These are phyloP conservation scores for Rachicladosporium sp. DNA, from an alignment of 2,329 filamentous ascomycete species.

Conservation along the genomic window DNA sequence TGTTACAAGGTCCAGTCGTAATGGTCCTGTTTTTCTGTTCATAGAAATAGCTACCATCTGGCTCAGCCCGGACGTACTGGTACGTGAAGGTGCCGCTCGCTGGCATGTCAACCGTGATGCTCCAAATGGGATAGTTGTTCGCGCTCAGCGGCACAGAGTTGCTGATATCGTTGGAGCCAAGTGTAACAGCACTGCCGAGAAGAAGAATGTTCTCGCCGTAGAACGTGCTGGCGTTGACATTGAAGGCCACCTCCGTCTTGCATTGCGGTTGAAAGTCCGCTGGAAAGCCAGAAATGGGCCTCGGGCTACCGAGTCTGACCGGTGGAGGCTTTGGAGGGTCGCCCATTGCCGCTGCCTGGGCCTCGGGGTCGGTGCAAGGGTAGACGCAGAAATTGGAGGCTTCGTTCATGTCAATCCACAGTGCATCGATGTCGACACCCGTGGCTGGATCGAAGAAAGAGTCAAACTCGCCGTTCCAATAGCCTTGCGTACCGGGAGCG, in stretches of 20 bases:
- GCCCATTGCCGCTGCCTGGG: constrained; percentile 26
- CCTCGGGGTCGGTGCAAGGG: constrained; percentile 26
- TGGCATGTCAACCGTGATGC: constrained; percentile 20
- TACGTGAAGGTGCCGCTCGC: constrained; percentile 20
- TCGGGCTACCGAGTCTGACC: constrained; percentile 47
- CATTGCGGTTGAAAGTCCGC: constrained; percentile 50
- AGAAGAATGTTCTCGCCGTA: constrained; percentile 24
- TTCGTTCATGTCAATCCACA: constrained; percentile 44
- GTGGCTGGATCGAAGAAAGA: constrained; percentile 50
- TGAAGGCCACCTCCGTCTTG: constrained; percentile 21
- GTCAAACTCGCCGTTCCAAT: constrained; percentile 58
- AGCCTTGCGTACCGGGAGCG: constrained; percentile 47
- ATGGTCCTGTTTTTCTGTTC: constrained; percentile 21
- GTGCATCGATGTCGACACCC: constrained; percentile 62
- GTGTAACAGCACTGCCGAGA: constrained; percentile 20
- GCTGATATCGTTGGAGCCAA: constrained; percentile 16
- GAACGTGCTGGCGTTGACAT: constrained; percentile 22
- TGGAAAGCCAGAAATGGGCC: constrained; percentile 57
- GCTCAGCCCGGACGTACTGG: constrained; percentile 21
- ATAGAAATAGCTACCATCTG: constrained; percentile 21
- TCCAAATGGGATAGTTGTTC: constrained; percentile 23
- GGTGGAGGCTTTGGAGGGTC: constrained; percentile 51
- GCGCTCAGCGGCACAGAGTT: constrained; percentile 19
- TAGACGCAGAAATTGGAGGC: constrained; percentile 42
- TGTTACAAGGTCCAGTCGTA: constrained; percentile 20